Evolutionary conservation across 495 filamentous ascomycete genomes (phyloP).

Genomic region (Aspergillus cavernicola): DNA sequence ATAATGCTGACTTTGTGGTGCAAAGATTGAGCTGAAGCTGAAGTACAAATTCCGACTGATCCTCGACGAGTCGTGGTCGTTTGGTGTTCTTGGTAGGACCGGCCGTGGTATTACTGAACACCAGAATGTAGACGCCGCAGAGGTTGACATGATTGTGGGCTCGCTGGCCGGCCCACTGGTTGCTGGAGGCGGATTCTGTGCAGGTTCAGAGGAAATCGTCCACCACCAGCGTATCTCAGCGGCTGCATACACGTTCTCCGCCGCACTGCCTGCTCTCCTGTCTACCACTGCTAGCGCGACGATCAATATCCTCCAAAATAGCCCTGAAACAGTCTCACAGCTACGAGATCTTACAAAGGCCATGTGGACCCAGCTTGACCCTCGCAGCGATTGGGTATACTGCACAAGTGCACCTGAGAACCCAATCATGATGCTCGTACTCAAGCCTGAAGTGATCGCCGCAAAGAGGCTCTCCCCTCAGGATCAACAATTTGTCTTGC

Average conservation of each 20-base stretch:
- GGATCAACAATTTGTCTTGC: conserved; percentile 81
- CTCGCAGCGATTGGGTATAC: conserved; percentile 85
- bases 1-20: conserved; percentile 2
- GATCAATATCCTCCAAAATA: conserved; percentile 75
- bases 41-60: conserved; percentile 97
- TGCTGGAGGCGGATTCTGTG: conserved; percentile 93
- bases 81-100: conserved; percentile 86
- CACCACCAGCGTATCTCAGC: conserved; percentile 93
- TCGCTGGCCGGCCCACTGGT: conserved; percentile 87
- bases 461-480: conserved; percentile 60
- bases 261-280: conserved; percentile 87
- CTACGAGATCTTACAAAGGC: conserved; percentile 78
- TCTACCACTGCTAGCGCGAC: conserved; percentile 93
- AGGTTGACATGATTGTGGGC: conserved; percentile 94
- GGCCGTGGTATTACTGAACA: conserved; percentile 91
- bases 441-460: conserved; percentile 80
- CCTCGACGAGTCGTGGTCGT: conserved; percentile 95
- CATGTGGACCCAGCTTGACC: conserved; percentile 84
- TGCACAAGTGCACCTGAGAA: conserved; percentile 83
- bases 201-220: conserved; percentile 81
- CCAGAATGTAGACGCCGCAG: conserved; percentile 86
- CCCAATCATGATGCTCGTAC: conserved; percentile 76
- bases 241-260: conserved; percentile 89
- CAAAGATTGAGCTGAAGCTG: conserved; percentile 79
- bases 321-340: conserved; percentile 68